Evolutionary conservation across 2,329 filamentous ascomycete species (phyloP).

Genomic region (Microdochium paspali): DNA sequence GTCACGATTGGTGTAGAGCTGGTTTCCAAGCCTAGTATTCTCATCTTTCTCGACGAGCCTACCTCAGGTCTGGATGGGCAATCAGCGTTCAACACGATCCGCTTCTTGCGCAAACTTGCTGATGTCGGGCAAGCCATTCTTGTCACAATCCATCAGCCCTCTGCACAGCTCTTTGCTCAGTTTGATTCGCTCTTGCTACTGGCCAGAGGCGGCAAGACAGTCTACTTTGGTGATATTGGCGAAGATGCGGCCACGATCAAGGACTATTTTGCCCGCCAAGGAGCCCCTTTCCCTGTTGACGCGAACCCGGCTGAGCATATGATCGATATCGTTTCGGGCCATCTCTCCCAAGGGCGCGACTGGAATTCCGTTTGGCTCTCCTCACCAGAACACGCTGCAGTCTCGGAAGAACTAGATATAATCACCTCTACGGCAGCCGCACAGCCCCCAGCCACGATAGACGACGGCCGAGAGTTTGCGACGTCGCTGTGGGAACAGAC

Average conservation of each 20-base stretch:
- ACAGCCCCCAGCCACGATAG: conserved; percentile 27
- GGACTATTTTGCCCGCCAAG: conserved; percentile 57
- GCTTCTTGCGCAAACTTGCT: conserved; percentile 57
- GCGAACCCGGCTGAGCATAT: conserved; percentile 72
- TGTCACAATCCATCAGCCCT: conserved; percentile 64
- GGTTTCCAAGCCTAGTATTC: conserved; percentile 48
- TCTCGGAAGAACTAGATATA: conserved; percentile 52
- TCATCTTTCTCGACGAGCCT: conserved; percentile 54
- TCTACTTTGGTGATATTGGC: conserved; percentile 60
- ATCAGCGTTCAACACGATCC: conserved; percentile 55
- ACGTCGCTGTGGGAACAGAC: conserved; percentile 55
- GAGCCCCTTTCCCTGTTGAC: conserved; percentile 49
- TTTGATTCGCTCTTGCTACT: conserved; percentile 59
- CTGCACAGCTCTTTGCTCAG: conserved; percentile 54
- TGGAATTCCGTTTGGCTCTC: conserved; percentile 64
- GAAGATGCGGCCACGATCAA: conserved; percentile 42
- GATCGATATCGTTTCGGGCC: conserved; percentile 49
- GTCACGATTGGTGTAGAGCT: conserved; percentile 54
- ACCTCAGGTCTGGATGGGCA: conserved; percentile 60
- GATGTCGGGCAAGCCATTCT: conserved; percentile 58
- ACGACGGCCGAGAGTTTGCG: conserved; percentile 61
- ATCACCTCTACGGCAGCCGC: conserved; percentile 47
- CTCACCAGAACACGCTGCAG: conserved; percentile 47
- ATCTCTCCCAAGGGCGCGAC: conserved; percentile 36
- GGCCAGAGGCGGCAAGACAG: conserved; percentile 53